These are phyloP conservation scores for Alternaria metachromatica DNA, from an alignment of 2,329 filamentous ascomycete species.

Conservation along the genomic window DNA sequence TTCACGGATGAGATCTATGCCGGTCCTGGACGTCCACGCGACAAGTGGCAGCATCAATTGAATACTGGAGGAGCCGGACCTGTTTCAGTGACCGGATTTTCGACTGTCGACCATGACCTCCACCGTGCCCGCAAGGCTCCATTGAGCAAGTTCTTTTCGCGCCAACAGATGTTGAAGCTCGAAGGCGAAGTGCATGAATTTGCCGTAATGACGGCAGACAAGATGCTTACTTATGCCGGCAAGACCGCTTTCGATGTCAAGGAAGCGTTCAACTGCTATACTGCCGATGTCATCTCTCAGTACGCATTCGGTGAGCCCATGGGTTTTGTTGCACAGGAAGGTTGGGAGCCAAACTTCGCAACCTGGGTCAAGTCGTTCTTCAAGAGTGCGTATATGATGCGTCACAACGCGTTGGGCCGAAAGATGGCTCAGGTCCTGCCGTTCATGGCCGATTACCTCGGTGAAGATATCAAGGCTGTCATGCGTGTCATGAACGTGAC, in stretches of 20 bases:
- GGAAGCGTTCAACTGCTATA: constrained; percentile 38
- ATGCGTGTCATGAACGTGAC: constrained; percentile 36
- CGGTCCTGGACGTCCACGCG: constrained; percentile 26
- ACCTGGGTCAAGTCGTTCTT: constrained; percentile 37
- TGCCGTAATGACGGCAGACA: constrained; percentile 21
- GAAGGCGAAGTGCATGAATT: constrained; percentile 30
- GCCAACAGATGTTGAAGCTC: constrained; percentile 36
- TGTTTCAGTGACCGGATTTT: constrained; percentile 34
- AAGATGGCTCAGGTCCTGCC: constrained; percentile 34
- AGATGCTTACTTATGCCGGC: constrained; percentile 27
- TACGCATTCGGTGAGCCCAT: constrained; percentile 37
- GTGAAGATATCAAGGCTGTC: constrained; percentile 34
- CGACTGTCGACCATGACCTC: constrained; percentile 37
- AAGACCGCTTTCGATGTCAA: constrained; percentile 34
- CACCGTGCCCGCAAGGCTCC: constrained; percentile 42
- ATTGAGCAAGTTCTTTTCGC: constrained; percentile 48
- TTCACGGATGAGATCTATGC: constrained; percentile 46
- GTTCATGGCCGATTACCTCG: constrained; percentile 35
- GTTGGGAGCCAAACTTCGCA: constrained; percentile 36
- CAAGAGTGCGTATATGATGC: constrained; percentile 38
- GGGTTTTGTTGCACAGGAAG: constrained; percentile 36
- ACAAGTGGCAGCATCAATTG: constrained; percentile 34
- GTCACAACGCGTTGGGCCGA: constrained; percentile 30
- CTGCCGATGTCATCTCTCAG: constrained; percentile 35
- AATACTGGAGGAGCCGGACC: constrained; percentile 36